Evolutionary conservation across 768 basidiomycete genomes (phyloP), one percentile per base, ranked within the genome.

Genomic region (Mycena epipterygia): DNA sequence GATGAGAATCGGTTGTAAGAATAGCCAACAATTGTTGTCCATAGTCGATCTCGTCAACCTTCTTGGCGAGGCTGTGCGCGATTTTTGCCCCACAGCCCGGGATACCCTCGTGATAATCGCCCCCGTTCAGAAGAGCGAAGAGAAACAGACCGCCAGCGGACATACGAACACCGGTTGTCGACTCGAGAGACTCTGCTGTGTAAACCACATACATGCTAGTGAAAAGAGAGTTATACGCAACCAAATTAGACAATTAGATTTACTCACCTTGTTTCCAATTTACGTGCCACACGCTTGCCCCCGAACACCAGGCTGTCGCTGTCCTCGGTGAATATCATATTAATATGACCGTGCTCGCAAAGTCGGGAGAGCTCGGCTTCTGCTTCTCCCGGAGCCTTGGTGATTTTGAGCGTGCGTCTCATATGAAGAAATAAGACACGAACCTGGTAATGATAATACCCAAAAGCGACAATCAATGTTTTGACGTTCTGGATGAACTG

Each of bases 321-420:
- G 21, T 63, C 62, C 23, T 63, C 62, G 5, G 62, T 52, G 16
- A 61, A 5, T 12, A 61, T 25, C 1, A 29, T 32, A 13, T 61
- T 46, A 25, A 61, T 61, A 5, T 5, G 0, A 11, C 62, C 62
- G 14, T 13, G 29, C 21, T 30, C n/a, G 16, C 55, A 53, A 12
- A 64, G 62, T 9, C 32, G 39, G 1, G 39, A 37, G 1, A 64
- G 37, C 37, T 63, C 62, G 0, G 49, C 49, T 32, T 63, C 37
- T 2, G 62, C 62, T 39, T 63, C 62, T 41, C 62, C 62, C 1
- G 62, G 62, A 0, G 62, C 62, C 51, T 62, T 11, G 11, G 17
- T 9, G 12, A 55, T 4, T 19, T 29, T 33, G 19, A 9, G 2
- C n/a, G 27, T 2, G 0, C 29, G 27, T 12, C 9, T n/a, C 3